Base-by-base conservation (phyloP, 441 rosid species). In the Capsella rubella region DNA sequence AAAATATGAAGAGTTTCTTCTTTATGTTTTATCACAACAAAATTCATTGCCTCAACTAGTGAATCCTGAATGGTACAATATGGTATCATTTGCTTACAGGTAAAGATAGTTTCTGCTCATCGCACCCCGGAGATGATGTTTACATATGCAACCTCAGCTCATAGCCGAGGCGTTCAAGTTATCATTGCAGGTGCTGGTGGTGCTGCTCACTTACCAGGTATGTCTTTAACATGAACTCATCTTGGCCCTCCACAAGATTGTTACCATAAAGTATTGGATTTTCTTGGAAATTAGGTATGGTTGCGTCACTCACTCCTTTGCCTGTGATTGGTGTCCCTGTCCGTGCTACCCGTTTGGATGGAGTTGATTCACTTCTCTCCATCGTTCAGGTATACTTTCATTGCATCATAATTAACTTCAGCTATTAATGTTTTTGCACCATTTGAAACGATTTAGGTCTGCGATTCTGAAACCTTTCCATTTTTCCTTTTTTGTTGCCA, bases 161-260 rank as follows among this genome's bases (percentile, higher is more conserved):
- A 65, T 73, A 83, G 82, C 21, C 81, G 87, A 77, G 98, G 99
- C 14, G 53, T 89, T 68, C 95, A 90, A 69, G 81, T 95, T 59
- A 93, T 93, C 73, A 90, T 95, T 62, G 97, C 98, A 46, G 99
- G 97, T 61, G 99, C 99, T 71, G 98, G 99, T 78, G 99, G 98
- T 60, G 98, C 99, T 57, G 97, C 97, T 49, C 99, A 95, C 84
- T 84, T 95, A 70, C 98, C 98, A 79, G 97, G 98, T 64, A 46
- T 73, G 43, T 59, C 53, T 37, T 40, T 45, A 60, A 61, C 61
- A 68, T 32, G 11, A 64, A 15, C 54, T 58, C 64, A 40, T 16
- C 43, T 64, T 47, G 32, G 27, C 65, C 16, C 13, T 18, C 57
- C 12, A 43, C 49, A 6, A 47, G 15, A 25, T 57, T 55, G 42